Percentiles rank a stretch among this genome's conserved stretches.
phyloP scores from a whole-genome alignment of 2,329 filamentous ascomycete genomes.

The Lecanicillium sp. region DNA sequence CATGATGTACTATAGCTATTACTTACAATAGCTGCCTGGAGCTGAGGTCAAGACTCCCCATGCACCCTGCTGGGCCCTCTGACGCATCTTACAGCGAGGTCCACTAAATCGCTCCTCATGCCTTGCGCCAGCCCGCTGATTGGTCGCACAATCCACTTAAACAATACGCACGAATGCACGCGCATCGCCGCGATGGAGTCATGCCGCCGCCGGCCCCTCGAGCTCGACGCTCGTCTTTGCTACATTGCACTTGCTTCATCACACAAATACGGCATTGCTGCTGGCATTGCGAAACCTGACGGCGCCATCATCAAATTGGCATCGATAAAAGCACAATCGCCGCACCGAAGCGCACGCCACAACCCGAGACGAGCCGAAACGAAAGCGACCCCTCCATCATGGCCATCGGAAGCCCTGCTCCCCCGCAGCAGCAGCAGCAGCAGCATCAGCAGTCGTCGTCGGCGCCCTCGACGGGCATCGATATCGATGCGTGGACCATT shows the following conservation, averaged over 20 bases:
- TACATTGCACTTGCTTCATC: no score
- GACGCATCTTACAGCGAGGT: background rate
- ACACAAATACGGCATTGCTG: no score
- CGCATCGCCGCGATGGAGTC: slow-evolving; percentile 9
- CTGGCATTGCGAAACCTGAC: background rate
- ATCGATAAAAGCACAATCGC: no score
- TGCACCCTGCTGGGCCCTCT: slow-evolving; percentile 6
- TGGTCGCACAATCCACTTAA: slow-evolving; percentile 19
- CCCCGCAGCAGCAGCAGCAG: slow-evolving; percentile 33
- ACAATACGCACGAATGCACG: slow-evolving; percentile 1
- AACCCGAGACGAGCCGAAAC: background rate
- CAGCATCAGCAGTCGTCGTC: slow-evolving; percentile 17
- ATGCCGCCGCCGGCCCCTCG: background rate
- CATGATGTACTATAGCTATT: no score
- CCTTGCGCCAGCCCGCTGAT: slow-evolving; percentile 27
- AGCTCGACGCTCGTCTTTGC: no score
- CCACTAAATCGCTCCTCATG: slow-evolving; percentile 22
- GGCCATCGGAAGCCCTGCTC: slow-evolving; percentile 49
- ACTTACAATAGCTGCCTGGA: background rate
- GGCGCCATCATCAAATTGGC: background rate
- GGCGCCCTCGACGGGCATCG: slow-evolving; percentile 30
- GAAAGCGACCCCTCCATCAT: slow-evolving; percentile 25
- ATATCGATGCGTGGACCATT: slow-evolving; percentile 64
- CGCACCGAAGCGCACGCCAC: no score
- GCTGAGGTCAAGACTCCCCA: background rate